Percentiles rank a stretch among this genome's conserved stretches.
phyloP scores from a whole-genome alignment of 345 rosid genomes.

The Erodium maritimum region DNA sequence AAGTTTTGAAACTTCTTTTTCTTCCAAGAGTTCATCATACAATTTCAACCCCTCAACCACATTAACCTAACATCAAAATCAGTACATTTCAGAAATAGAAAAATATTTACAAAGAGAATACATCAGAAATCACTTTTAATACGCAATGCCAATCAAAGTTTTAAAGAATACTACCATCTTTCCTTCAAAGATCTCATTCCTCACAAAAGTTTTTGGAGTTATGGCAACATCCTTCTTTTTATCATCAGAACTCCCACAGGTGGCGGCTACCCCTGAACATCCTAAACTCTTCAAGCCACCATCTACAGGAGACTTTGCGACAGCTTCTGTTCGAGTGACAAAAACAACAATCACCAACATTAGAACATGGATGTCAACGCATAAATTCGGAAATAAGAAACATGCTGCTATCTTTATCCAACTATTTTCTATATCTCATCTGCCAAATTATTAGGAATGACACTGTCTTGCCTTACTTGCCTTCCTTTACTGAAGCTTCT shows the following conservation, averaged over 20 bases:
- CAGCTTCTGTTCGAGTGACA: background rate
- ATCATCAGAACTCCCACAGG: too few species aligned
- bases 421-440: too few species aligned
- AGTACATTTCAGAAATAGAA: slow-evolving; percentile 6
- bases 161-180: slow-evolving; percentile 41
- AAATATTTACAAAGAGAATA: slow-evolving; percentile 2
- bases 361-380: background rate
- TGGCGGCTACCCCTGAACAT: too few species aligned
- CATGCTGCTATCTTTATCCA: background rate
- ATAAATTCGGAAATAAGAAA: background rate
- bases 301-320: too few species aligned
- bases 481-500: background rate
- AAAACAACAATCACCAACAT: background rate
- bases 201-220: slow-evolving; percentile 4
- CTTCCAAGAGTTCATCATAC: slow-evolving; percentile 46
- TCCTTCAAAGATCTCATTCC: slow-evolving; percentile 55
- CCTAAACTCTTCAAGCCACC: too few species aligned
- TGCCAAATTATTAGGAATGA: too few species aligned
- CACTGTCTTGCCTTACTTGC: background rate
- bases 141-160: background rate
- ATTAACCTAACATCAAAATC: slow-evolving; percentile 46
- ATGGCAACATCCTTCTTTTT: too few species aligned
- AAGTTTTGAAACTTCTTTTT: slow-evolving; percentile 49
- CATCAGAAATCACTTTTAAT: slow-evolving; percentile 2
- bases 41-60: slow-evolving; percentile 84